Base-by-base conservation (phyloP, 1,284 basidiomycete species). In the Irpex sp. region DNA sequence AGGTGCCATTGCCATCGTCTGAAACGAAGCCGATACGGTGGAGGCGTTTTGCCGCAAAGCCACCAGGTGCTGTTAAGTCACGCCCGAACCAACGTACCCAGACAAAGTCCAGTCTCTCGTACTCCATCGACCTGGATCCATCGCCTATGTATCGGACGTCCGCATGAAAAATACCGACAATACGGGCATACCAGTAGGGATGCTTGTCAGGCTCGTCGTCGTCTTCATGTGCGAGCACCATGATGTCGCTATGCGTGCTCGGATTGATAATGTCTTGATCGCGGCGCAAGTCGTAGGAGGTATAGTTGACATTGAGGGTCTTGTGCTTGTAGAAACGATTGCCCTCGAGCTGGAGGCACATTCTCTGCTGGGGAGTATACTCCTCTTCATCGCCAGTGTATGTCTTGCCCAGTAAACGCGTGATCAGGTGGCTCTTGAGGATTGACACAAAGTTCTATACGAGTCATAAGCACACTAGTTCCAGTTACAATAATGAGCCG, bases 191-290 rank as follows among this genome's bases (percentile, higher is more conserved):
- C 58, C 59, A 65, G 61, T 67, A 76, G 2, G 69, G 71, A 58
- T 68, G 65, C 4, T 16, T 54, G 10, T 36, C 35, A 16, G 18
- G 21, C 5, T 39, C 16, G 33, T 35, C 33, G 28, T 56, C 12
- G 21, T 61, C 61, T 3, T 63, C 63, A 4, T 58, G 53, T 2
- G 69, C 56, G 9, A 68, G 63, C 4, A 74, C 59, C 67, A 78
- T 73, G 45, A 77, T 60, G 36, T 73, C 67, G 39, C 62, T 21
- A 28, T 70, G 63, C 0, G 66, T 66, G 2, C 49, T 52, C 0
- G 74, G 71, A 61, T 77, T 75, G 37, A 80, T 65, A 4, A 66
- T 62, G 61, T 79, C 78, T 62, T 75, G 69, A 8, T 64, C 69
- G 1, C 71, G 69, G 7, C 61, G 68, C 14, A 75, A 59, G 59